phyloP scores from a whole-genome alignment of 805 yeast species.

The Ogataea glucozyma region DNA sequence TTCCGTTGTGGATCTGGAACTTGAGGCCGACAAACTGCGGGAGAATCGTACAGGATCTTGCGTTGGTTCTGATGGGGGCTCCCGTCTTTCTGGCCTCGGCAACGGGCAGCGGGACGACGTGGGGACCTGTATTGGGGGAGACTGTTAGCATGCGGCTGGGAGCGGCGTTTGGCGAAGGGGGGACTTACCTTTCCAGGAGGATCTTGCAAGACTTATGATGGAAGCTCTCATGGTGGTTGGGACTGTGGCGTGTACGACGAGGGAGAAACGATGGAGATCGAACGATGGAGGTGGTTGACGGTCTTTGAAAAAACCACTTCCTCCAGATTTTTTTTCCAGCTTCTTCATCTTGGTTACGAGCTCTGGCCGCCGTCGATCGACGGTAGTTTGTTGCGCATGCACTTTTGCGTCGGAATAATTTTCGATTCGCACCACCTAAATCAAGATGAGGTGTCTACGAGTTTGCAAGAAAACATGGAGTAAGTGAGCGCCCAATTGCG shows the following conservation, averaged over 20 bases:
- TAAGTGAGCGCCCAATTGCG: not conserved
- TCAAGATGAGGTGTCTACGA: constrained; percentile 4
- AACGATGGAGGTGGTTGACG: too few relatives aligned
- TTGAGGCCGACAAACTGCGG: constrained; percentile 95
- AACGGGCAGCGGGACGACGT: constrained; percentile 92
- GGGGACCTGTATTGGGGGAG: constrained; percentile 58
- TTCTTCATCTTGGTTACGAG: not conserved
- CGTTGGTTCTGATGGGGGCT: constrained; percentile 92
- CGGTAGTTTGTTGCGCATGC: too few relatives aligned
- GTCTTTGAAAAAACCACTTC: too few relatives aligned
- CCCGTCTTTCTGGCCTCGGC: constrained; percentile 78
- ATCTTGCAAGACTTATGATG: constrained; percentile 45
- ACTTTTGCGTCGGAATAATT: too few relatives aligned
- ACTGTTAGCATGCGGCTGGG: constrained; percentile 4
- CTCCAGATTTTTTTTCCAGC: not conserved
- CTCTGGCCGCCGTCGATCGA: constrained; percentile 7
- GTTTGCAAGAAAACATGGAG: not conserved
- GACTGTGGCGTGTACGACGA: not conserved
- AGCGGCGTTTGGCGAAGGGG: not conserved
- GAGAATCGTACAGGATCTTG: constrained; percentile 88
- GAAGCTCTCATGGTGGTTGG: constrained; percentile 40
- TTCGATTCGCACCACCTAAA: too few relatives aligned
- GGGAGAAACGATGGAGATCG: not conserved
- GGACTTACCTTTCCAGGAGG: constrained; percentile 59
- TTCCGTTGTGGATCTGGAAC: constrained; percentile 95